Conservation (phyloP, 257 asterid genomes). For the Solanum virginianum region DNA sequence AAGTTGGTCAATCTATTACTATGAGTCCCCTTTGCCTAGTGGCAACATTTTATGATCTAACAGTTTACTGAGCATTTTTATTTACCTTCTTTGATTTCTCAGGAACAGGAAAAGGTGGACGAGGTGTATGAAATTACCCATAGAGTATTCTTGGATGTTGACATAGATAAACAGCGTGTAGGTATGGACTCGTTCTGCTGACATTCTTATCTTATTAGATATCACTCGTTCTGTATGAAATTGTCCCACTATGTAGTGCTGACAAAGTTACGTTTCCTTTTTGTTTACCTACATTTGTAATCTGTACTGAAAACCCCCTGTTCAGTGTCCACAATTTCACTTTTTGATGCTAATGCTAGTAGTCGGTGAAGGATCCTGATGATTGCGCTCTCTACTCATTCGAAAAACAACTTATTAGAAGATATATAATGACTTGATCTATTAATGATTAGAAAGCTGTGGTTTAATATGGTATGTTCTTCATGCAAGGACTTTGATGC, state of each 20-base stretch:
- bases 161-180: constrained; percentile 77
- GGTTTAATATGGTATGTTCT: neutral
- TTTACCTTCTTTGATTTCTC: neutral
- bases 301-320: neutral
- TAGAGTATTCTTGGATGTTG: constrained; percentile 90
- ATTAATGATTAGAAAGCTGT: neutral
- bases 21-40: neutral
- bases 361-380: neutral
- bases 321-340: neutral
- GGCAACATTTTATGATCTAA: neutral
- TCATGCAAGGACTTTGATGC: neutral
- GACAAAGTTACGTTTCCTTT: neutral
- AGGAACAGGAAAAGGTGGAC: constrained; percentile 49
- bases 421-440: neutral
- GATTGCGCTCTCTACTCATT: neutral
- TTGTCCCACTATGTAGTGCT: neutral
- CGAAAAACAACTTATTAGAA: neutral
- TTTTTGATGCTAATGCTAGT: neutral
- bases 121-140: constrained; percentile 69
- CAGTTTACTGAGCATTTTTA: neutral
- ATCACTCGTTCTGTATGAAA: neutral
- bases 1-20: neutral
- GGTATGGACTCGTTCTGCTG: constrained; percentile 21
- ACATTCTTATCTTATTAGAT: neutral
- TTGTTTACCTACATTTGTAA: neutral